These are phyloP conservation scores for Reutealis trisperma DNA, from an alignment of 345 rosid species.

Conservation along the genomic window DNA sequence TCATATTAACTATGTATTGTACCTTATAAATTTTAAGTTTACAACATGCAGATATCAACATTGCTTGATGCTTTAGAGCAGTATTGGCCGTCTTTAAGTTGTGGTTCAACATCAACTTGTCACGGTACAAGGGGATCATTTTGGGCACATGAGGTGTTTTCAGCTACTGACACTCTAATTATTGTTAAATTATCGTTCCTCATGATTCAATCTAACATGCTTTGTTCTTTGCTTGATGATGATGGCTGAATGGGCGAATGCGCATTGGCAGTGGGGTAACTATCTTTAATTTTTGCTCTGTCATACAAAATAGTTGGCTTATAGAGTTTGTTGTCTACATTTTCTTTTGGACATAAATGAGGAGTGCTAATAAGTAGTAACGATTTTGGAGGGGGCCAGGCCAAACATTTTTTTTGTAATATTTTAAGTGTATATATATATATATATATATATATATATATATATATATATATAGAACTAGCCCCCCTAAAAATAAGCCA, in stretches of 20 bases:
- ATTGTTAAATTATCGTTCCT: neutral
- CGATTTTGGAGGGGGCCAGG: no score
- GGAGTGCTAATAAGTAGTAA: no score
- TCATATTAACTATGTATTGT: neutral
- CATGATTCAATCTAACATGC: constrained; percentile 37
- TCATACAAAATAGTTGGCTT: constrained; percentile 19
- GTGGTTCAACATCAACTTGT: constrained; percentile 63
- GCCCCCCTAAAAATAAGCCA: no score
- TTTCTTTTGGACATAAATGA: neutral
- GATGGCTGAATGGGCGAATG: constrained; percentile 40
- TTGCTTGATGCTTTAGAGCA: constrained; percentile 56
- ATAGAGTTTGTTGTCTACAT: constrained; percentile 7
- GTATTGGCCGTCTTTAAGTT: constrained; percentile 81
- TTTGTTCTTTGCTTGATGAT: constrained; percentile 33
- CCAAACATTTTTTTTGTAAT: no score
- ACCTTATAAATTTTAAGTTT: neutral
- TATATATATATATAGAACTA: no score
- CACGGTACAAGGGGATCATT: constrained; percentile 62
- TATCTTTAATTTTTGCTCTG: constrained; percentile 29
- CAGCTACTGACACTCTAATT: neutral
- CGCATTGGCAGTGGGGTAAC: constrained; percentile 84
- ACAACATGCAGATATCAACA: constrained; percentile 55
- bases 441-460: no score
- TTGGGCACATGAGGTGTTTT: constrained; percentile 83
- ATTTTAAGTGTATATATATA: no score